Conservation (phyloP, 2,329 filamentous ascomycete genomes). For the Aspergillus nomiae region DNA sequence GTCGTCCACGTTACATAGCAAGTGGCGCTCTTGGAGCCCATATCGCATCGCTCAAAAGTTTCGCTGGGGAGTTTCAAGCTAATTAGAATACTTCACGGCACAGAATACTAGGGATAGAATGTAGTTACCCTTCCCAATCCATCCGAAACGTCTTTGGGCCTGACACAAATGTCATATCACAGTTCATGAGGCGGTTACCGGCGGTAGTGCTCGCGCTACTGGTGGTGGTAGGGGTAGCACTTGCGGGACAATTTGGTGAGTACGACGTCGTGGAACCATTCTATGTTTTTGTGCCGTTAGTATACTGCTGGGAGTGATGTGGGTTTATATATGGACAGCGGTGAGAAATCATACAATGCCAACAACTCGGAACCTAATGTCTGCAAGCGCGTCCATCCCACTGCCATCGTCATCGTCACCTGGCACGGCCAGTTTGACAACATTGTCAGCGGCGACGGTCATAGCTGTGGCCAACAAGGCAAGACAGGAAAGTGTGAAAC, state of each 20-base stretch:
- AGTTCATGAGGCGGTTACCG: not conserved
- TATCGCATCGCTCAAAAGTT: not conserved
- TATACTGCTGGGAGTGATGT: no score
- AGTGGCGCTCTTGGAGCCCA: not conserved
- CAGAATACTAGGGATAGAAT: no score
- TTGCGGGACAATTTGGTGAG: not conserved
- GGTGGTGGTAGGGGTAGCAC: not conserved
- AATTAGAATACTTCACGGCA: not conserved
- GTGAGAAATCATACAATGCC: not conserved
- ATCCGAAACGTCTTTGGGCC: not conserved
- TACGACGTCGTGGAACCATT: not conserved
- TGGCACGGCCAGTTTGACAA: not conserved
- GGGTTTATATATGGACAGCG: not conserved
- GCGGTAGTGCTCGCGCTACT: not conserved
- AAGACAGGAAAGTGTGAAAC: not conserved
- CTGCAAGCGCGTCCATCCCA: rapidly evolving
- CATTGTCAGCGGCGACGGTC: not conserved
- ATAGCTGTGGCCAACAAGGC: not conserved
- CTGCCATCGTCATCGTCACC: not conserved
- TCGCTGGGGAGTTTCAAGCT: not conserved
- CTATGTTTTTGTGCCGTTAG: not conserved
- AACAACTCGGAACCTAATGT: not conserved
- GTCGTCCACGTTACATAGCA: not conserved
- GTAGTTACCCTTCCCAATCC: not conserved
- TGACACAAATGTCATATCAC: not conserved